Evolutionary conservation across 768 basidiomycete species (phyloP).

Genomic region (Tricholoma furcatifolium): DNA sequence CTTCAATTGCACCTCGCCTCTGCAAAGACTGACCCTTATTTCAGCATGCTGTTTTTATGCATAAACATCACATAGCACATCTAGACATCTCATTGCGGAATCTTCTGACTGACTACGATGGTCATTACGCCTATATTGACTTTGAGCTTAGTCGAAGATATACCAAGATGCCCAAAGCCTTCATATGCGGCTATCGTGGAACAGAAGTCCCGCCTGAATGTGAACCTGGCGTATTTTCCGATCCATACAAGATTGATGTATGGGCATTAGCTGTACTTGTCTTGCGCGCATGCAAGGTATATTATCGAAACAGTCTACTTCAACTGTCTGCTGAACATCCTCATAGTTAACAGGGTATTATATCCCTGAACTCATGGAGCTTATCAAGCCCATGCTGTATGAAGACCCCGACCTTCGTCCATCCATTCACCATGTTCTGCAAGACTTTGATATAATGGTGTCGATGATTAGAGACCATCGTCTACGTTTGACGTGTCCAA

Average conservation of each 20-base stretch:
- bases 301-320: slow-evolving; percentile 9
- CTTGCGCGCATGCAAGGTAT: slow-evolving; percentile 63
- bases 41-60: slow-evolving; percentile 73
- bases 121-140: slow-evolving; percentile 72
- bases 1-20: too few relatives aligned
- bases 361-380: slow-evolving; percentile 56
- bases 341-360: slow-evolving; percentile 54
- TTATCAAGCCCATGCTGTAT: slow-evolving; percentile 61
- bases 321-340: slow-evolving; percentile 8
- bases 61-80: slow-evolving; percentile 62
- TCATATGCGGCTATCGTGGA: slow-evolving; percentile 45
- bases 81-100: slow-evolving; percentile 73
- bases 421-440: slow-evolving; percentile 43
- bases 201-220: slow-evolving; percentile 75
- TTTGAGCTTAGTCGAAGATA: slow-evolving; percentile 66
- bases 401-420: slow-evolving; percentile 53
- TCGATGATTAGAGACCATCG: slow-evolving; percentile 38
- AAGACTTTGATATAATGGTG: slow-evolving; percentile 50
- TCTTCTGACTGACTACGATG: slow-evolving; percentile 62
- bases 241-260: slow-evolving; percentile 73
- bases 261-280: slow-evolving; percentile 72
- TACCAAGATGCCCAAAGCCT: slow-evolving; percentile 33
- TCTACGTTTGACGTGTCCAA: slow-evolving; percentile 17
- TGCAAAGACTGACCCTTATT: background rate
- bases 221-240: slow-evolving; percentile 43